A percentile compares a stretch with the other conserved stretches of the same genome.
Evolutionary conservation across 257 asterid genomes (phyloP).

Genomic region (Ehretia macrophylla): DNA sequence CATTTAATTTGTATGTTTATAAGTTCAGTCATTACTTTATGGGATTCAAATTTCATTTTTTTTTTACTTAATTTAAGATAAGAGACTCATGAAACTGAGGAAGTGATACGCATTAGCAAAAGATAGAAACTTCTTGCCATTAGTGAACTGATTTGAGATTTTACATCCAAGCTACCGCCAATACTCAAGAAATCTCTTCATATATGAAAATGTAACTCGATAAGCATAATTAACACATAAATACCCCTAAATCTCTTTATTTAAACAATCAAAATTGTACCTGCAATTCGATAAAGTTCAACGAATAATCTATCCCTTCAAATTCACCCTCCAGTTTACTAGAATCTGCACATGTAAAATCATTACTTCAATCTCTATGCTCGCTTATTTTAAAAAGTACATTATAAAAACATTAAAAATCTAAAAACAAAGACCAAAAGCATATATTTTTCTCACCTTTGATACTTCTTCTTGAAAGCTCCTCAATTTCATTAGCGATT

Average conservation of each 20-base stretch:
- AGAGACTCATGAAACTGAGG: too few species aligned
- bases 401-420: not conserved
- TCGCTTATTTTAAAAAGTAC: not conserved
- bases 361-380: not conserved
- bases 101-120: too few species aligned
- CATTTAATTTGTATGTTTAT: too few species aligned
- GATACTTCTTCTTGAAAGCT: constrained; percentile 35
- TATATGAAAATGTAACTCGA: not conserved
- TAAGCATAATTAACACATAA: constrained; percentile 6
- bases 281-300: constrained; percentile 59
- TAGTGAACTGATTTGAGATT: too few species aligned
- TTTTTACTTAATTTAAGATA: too few species aligned
- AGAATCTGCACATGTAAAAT: constrained; percentile 39
- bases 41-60: too few species aligned
- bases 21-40: too few species aligned
- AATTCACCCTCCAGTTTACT: constrained; percentile 48
- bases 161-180: too few species aligned
- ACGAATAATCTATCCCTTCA: constrained; percentile 51
- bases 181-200: too few species aligned
- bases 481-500: constrained; percentile 45
- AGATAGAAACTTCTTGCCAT: too few species aligned
- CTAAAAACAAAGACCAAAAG: not conserved
- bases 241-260: not conserved
- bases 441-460: constrained; percentile 41
- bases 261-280: constrained; percentile 21